These are phyloP conservation scores for Lasiodiplodia gonubiensis DNA, from an alignment of 2,329 filamentous ascomycete species.

Conservation along the genomic window DNA sequence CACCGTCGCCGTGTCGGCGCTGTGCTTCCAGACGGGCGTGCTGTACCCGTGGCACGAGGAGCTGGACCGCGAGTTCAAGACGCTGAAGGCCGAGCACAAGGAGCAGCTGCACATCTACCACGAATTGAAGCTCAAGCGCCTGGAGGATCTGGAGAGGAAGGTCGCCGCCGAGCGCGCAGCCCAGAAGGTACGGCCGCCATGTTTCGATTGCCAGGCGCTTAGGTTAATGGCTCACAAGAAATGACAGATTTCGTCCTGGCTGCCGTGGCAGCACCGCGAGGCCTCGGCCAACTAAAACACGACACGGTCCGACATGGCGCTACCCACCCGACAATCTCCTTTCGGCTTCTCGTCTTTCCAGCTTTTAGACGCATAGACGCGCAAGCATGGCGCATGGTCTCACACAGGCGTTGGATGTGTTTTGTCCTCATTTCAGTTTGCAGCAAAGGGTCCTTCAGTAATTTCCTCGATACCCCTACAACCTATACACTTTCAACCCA, in stretches of 20 bases:
- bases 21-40: slow-evolving; percentile 71
- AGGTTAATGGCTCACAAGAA: background rate
- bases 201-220: background rate
- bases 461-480: slow-evolving; percentile 18
- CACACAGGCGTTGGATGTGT: slow-evolving; percentile 12
- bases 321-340: background rate
- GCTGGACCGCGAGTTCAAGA: slow-evolving; percentile 66
- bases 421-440: slow-evolving; percentile 1
- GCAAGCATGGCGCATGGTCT: slow-evolving; percentile 13
- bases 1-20: slow-evolving; percentile 66
- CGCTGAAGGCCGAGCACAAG: slow-evolving; percentile 63
- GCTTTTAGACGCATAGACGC: slow-evolving; percentile 15
- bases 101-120: slow-evolving; percentile 34
- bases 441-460: slow-evolving; percentile 14
- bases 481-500: background rate
- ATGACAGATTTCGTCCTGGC: background rate
- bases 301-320: slow-evolving; percentile 17
- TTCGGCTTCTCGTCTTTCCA: background rate
- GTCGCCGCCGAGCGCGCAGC: slow-evolving; percentile 23
- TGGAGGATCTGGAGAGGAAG: slow-evolving; percentile 25
- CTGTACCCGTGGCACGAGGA: slow-evolving; percentile 74
- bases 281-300: slow-evolving; percentile 12
- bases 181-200: background rate
- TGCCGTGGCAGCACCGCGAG: slow-evolving; percentile 16
- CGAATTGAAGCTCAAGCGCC: slow-evolving; percentile 23